phyloP scores from a whole-genome alignment of 257 asterid genomes.

The Apocynum venetum region DNA sequence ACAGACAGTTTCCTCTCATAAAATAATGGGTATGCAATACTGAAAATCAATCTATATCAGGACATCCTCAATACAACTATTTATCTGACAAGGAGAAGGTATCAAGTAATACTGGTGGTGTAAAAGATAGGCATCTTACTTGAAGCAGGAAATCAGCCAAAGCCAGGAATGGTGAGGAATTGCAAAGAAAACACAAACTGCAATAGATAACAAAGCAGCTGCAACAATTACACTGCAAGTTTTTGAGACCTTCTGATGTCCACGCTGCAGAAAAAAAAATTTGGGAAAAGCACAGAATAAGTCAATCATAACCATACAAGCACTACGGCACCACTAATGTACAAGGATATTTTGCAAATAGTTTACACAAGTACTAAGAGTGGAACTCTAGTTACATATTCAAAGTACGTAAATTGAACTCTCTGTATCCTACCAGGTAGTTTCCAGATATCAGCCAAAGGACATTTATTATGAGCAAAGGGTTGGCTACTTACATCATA shows the following conservation, averaged over 20 bases:
- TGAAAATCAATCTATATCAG: not conserved
- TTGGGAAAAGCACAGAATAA: not conserved
- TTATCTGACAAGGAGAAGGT: not conserved
- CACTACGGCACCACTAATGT: not conserved
- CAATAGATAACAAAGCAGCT: constrained; percentile 60
- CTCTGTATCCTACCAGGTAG: not conserved
- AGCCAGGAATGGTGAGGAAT: constrained; percentile 80
- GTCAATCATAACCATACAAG: not conserved
- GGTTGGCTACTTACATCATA: constrained; percentile 49
- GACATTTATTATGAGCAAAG: not conserved
- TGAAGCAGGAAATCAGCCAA: constrained; percentile 87
- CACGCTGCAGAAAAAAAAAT: constrained; percentile 51
- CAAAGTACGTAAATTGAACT: not conserved
- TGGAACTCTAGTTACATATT: not conserved
- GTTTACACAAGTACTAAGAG: not conserved
- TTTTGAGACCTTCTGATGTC: constrained; percentile 72
- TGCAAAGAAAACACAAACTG: constrained; percentile 62
- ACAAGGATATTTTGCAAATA: not conserved
- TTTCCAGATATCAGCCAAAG: not conserved
- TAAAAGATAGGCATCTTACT: constrained; percentile 42
- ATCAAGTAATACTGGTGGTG: not conserved
- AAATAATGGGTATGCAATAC: not conserved
- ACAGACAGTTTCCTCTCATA: too few species aligned
- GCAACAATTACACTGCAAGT: constrained; percentile 38
- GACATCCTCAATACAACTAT: not conserved